These are phyloP conservation scores for Aspergillus transmontanensis DNA, from an alignment of 2,329 filamentous ascomycete species.

Conservation along the genomic window DNA sequence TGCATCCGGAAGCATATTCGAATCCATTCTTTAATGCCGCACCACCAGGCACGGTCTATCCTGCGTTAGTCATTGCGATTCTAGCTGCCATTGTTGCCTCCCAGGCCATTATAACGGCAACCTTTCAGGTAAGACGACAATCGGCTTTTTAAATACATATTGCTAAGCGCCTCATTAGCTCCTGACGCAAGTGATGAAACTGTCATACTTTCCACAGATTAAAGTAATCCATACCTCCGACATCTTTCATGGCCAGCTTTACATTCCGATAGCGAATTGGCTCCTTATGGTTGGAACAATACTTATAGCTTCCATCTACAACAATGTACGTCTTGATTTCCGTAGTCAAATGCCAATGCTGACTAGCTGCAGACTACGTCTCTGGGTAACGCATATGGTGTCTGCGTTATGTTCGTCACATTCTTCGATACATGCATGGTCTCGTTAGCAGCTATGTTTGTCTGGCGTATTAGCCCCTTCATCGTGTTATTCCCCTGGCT, in stretches of 20 bases:
- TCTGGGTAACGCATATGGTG: constrained; percentile 74
- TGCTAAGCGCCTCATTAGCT: constrained; percentile 37
- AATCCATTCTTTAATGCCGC: constrained; percentile 76
- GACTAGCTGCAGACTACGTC: constrained; percentile 56
- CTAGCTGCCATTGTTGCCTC: constrained; percentile 65
- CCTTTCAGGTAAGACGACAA: constrained; percentile 60
- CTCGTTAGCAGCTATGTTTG: constrained; percentile 69
- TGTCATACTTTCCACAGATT: constrained; percentile 75
- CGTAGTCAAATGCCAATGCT: background rate
- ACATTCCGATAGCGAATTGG: constrained; percentile 77
- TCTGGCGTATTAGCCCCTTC: constrained; percentile 71
- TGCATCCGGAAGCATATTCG: constrained; percentile 60
- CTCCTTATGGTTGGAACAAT: constrained; percentile 74
- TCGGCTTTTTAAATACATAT: background rate
- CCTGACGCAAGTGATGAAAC: constrained; percentile 72
- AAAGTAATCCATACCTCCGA: constrained; percentile 71
- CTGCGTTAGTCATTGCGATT: constrained; percentile 68
- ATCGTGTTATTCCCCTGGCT: constrained; percentile 63
- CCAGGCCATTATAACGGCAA: constrained; percentile 76
- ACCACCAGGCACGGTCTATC: constrained; percentile 69
- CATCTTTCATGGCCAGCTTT: constrained; percentile 73
- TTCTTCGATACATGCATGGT: constrained; percentile 79
- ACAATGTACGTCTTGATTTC: constrained; percentile 49
- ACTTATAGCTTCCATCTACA: constrained; percentile 73
- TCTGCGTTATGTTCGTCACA: constrained; percentile 78